These are phyloP conservation scores for Hymenoscyphus albidus DNA, from an alignment of 2,329 filamentous ascomycete species.

Conservation along the genomic window DNA sequence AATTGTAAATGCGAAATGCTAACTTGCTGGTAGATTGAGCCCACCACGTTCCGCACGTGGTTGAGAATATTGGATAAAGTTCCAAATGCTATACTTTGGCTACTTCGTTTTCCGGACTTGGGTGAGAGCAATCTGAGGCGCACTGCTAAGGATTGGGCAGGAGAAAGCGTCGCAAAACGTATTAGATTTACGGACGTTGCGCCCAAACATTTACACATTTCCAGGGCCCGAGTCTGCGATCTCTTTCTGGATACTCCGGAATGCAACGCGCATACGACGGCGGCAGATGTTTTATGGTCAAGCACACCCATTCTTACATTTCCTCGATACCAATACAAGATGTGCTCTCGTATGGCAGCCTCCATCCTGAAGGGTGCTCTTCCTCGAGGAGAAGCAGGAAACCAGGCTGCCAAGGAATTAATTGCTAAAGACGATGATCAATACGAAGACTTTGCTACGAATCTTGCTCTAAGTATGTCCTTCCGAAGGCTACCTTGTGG, in stretches of 20 bases:
- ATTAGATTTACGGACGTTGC: slow-evolving; percentile 96
- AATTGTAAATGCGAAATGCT: not conserved
- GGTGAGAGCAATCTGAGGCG: slow-evolving; percentile 81
- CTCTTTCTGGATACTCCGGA: slow-evolving; percentile 96
- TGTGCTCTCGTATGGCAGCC: slow-evolving; percentile 97
- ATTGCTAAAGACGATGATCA: slow-evolving; percentile 74
- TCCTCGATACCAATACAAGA: slow-evolving; percentile 92
- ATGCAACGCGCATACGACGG: slow-evolving; percentile 97
- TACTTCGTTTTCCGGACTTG: slow-evolving; percentile 92
- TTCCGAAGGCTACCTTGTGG: slow-evolving; percentile 49
- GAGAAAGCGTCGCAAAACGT: slow-evolving; percentile 75
- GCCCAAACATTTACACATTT: slow-evolving; percentile 90
- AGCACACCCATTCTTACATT: slow-evolving; percentile 89
- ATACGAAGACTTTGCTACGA: slow-evolving; percentile 76
- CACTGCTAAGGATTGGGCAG: slow-evolving; percentile 80
- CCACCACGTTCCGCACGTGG: slow-evolving; percentile 94
- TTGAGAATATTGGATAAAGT: slow-evolving; percentile 81
- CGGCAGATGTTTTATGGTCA: slow-evolving; percentile 93
- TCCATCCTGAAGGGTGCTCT: slow-evolving; percentile 89
- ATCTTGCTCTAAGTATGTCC: slow-evolving; percentile 58
- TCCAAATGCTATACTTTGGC: slow-evolving; percentile 88
- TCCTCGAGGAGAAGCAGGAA: slow-evolving; percentile 66
- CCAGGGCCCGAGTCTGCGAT: slow-evolving; percentile 85
- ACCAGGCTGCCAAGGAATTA: slow-evolving; percentile 65
- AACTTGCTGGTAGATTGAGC: slow-evolving; percentile 69